A percentile compares a stretch with the other conserved stretches of the same genome.
phyloP scores from a whole-genome alignment of 2,329 filamentous ascomycete species.

The Xylariaceae sp. region DNA sequence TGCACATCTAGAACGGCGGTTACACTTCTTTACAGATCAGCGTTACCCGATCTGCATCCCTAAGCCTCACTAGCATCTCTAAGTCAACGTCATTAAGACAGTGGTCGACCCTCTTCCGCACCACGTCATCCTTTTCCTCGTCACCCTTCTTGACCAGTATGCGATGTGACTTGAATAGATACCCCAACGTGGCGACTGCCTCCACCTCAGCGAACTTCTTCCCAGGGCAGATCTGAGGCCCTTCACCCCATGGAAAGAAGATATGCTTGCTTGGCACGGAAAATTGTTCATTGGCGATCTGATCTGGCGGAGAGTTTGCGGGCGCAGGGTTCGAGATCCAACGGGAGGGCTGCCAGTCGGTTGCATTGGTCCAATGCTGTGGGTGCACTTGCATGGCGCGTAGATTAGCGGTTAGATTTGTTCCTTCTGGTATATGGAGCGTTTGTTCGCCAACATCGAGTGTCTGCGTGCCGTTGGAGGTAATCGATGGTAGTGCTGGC shows the following conservation, averaged over 20 bases:
- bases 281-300: slow-evolving; percentile 10
- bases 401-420: slow-evolving; percentile 20
- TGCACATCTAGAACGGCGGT: slow-evolving; percentile 6
- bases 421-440: slow-evolving; percentile 9
- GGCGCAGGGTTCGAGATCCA: slow-evolving; percentile 15
- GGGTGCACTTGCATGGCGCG: slow-evolving; percentile 26
- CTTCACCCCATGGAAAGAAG: slow-evolving; percentile 28
- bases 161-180: slow-evolving; percentile 17
- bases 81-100: slow-evolving; percentile 26
- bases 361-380: slow-evolving; percentile 24
- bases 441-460: slow-evolving; percentile 18
- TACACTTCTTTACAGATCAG: slow-evolving; percentile 13
- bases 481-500: slow-evolving; percentile 19
- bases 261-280: slow-evolving; percentile 8
- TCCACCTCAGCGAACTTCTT: slow-evolving; percentile 30
- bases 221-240: slow-evolving; percentile 26
- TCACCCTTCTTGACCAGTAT: slow-evolving; percentile 6
- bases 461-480: slow-evolving; percentile 2
- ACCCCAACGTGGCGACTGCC: slow-evolving; percentile 24
- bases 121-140: slow-evolving; percentile 15
- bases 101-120: slow-evolving; percentile 3
- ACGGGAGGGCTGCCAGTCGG: slow-evolving; percentile 26
- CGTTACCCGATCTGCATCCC: slow-evolving; percentile 23
- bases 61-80: slow-evolving; percentile 25
- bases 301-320: neutral